These are phyloP conservation scores for Trichoderma sp. DNA, from an alignment of 2,329 filamentous ascomycete species.

Conservation along the genomic window DNA sequence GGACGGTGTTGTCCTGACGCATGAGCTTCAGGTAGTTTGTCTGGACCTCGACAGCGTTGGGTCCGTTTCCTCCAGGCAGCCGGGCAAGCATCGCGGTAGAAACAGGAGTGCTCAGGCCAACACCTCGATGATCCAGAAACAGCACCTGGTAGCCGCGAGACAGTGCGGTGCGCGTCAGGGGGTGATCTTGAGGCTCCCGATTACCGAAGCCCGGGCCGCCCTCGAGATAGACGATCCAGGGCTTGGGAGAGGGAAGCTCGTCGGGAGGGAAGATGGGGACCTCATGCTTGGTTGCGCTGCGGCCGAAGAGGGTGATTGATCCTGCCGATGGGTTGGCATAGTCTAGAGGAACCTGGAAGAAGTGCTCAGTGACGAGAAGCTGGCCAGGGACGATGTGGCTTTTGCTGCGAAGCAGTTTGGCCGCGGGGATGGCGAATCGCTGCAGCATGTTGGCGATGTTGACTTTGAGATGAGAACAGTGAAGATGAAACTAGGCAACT, in stretches of 20 bases:
- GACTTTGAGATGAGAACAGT: neutral
- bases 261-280: conserved; percentile 51
- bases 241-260: conserved; percentile 42
- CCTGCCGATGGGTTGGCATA: conserved; percentile 60
- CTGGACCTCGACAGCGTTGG: conserved; percentile 53
- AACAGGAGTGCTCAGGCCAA: conserved; percentile 78
- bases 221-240: conserved; percentile 71
- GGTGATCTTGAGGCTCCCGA: conserved; percentile 67
- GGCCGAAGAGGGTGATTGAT: conserved; percentile 72
- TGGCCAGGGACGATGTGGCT: conserved; percentile 56
- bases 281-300: conserved; percentile 67
- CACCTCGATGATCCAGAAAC: conserved; percentile 87
- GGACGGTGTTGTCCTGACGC: conserved; percentile 85
- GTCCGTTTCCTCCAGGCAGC: conserved; percentile 49
- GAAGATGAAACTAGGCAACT: neutral
- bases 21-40: conserved; percentile 80
- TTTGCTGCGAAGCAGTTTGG: conserved; percentile 41
- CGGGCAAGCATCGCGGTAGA: conserved; percentile 65
- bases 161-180: conserved; percentile 68
- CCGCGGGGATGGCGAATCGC: conserved; percentile 33
- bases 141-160: conserved; percentile 81
- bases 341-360: conserved; percentile 84
- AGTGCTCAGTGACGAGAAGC: conserved; percentile 73
- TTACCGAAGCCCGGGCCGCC: conserved; percentile 84
- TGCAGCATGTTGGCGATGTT: conserved; percentile 18